Evolutionary conservation across 768 basidiomycete genomes (phyloP).

Genomic region (Hericium coralloides): DNA sequence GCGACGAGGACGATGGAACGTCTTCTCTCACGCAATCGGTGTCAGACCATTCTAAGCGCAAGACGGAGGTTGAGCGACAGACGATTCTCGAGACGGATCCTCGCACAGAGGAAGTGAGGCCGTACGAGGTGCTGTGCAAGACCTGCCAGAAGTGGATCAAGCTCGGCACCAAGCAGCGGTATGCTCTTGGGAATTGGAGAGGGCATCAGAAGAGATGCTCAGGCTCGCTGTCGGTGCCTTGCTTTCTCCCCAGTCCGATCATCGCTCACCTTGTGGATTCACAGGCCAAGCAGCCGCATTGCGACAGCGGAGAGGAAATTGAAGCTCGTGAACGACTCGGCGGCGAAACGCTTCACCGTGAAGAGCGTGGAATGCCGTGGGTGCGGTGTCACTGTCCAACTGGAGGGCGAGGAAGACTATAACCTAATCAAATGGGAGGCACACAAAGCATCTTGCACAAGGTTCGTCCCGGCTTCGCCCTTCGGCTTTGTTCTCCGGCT

Average conservation of each 20-base stretch:
- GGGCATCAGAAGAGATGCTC: slow-evolving; percentile 41
- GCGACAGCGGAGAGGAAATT: slow-evolving; percentile 56
- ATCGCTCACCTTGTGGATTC: neutral
- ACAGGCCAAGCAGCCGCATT: slow-evolving; percentile 49
- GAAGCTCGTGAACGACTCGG: slow-evolving; percentile 53
- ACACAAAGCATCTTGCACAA: slow-evolving; percentile 47
- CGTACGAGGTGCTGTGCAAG: slow-evolving; percentile 46
- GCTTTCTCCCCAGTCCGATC: slow-evolving; percentile 8
- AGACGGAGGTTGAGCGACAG: slow-evolving; percentile 38
- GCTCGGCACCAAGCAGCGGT: slow-evolving; percentile 30
- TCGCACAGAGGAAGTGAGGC: slow-evolving; percentile 38
- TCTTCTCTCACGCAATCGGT: slow-evolving; percentile 20
- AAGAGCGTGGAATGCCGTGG: slow-evolving; percentile 40
- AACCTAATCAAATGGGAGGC: slow-evolving; percentile 52
- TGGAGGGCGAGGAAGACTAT: slow-evolving; percentile 47
- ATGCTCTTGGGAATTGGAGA: slow-evolving; percentile 45
- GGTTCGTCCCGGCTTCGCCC: slow-evolving; percentile 19
- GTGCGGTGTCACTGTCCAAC: slow-evolving; percentile 37
- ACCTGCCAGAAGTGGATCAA: slow-evolving; percentile 58
- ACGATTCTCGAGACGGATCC: slow-evolving; percentile 46
- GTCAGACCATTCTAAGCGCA: slow-evolving; percentile 13
- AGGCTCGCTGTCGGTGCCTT: slow-evolving; percentile 29
- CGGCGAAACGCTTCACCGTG: slow-evolving; percentile 41
- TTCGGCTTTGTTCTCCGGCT: too few species aligned
- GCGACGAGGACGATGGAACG: slow-evolving; percentile 17